Percentiles rank a stretch among this genome's conserved stretches.
These are phyloP conservation scores for Penicillium oxalicum DNA, from an alignment of 2,329 filamentous ascomycete species.

Conservation along the genomic window DNA sequence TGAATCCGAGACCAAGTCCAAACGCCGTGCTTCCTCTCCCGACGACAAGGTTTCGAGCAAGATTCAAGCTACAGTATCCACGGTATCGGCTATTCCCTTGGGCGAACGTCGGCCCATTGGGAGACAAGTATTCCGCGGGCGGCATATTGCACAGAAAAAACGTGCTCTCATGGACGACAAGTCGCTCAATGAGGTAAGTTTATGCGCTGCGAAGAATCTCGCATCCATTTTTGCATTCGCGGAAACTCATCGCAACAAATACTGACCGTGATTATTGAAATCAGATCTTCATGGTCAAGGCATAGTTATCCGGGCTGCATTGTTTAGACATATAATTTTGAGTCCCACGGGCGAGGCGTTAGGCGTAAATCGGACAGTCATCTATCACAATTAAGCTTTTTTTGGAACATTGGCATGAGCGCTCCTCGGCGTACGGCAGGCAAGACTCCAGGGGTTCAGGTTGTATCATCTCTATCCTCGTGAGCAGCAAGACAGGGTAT, in stretches of 20 bases:
- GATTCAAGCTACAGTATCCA: slow-evolving; percentile 27
- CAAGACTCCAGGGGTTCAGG: too few species aligned
- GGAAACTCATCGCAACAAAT: background rate
- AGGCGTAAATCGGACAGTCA: background rate
- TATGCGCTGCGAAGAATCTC: background rate
- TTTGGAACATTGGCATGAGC: too few species aligned
- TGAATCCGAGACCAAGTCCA: slow-evolving; percentile 1
- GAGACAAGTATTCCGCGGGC: slow-evolving; percentile 68
- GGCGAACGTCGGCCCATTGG: slow-evolving; percentile 46
- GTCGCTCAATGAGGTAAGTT: slow-evolving; percentile 74
- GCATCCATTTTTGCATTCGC: background rate
- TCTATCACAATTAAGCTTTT: background rate
- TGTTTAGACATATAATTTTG: slow-evolving; percentile 4
- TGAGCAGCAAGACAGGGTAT: too few species aligned
- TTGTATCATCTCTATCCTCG: too few species aligned
- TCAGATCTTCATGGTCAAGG: slow-evolving; percentile 24
- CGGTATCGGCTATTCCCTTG: slow-evolving; percentile 42
- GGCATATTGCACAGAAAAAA: slow-evolving; percentile 84
- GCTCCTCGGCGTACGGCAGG: too few species aligned
- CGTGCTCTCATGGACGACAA: slow-evolving; percentile 74
- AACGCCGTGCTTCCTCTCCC: background rate
- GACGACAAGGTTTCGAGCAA: slow-evolving; percentile 20
- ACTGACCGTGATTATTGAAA: slow-evolving; percentile 4
- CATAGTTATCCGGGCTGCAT: slow-evolving; percentile 10
- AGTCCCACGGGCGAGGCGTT: slow-evolving; percentile 5